Base-by-base conservation (phyloP, 805 yeast genomes). In the Saturnispora mendoncae region DNA sequence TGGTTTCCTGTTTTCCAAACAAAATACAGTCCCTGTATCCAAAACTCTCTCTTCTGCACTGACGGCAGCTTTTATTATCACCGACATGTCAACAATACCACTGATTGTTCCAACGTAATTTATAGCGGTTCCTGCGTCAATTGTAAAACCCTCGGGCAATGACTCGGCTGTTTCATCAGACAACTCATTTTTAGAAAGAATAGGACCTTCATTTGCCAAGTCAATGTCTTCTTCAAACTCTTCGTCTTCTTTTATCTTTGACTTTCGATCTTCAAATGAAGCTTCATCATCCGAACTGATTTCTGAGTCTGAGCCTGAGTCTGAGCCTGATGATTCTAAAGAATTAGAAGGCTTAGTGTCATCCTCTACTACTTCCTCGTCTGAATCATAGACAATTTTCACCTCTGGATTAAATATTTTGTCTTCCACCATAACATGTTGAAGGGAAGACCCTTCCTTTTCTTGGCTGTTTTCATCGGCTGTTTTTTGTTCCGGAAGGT, bases 21-120 rank as follows among this genome's bases (percentile, higher is more conserved):
- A 85, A 3, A 90, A 68, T 0, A 90, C 66, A 0, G 95, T 80
- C 13, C 80, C 81, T 41, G 86, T 97, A 49, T 79, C 83, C 27
- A 90, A 66, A 3, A 87, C 82, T 33, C 88, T 66, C 55, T 78
- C 82, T 53, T 92, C 97, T 10, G 94, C 97, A 2, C 96, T 84
- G 1, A 69, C 60, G 12, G 63, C 62, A 0, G 95, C 92, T 51
- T 77, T 76, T 19, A 92, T 67, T 5, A 92, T 72, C 2, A 83
- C 72, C 43, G 82, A 79, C 41, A 68, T 70, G 32, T 86, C 94
- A 6, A 85, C 87, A 8, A 82, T 64, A 0, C 80, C 78, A 8
- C 71, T 69, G 6, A 90, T 65, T 6, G 64, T 66, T 3, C 98
- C 98, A 15, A 87, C 68, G 21, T 68, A 71, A 47, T 84, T 84